These are phyloP conservation scores for Triticum dicoccoides DNA, from an alignment of 176 grass and related monocot species.

Conservation along the genomic window DNA sequence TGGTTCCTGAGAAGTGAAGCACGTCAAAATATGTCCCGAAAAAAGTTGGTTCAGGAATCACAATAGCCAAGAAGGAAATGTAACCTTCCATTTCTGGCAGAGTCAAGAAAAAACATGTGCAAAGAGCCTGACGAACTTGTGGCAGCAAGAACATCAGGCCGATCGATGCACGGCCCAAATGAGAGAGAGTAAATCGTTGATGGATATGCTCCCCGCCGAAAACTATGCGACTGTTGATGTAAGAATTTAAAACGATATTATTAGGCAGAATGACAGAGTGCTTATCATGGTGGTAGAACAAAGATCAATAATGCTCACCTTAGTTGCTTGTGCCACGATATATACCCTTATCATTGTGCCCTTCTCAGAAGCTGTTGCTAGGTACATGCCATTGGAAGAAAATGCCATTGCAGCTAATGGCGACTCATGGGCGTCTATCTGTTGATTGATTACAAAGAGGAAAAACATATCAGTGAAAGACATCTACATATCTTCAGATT, in stretches of 20 bases:
- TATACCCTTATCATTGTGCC: slow-evolving; percentile 92
- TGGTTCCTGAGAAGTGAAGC: slow-evolving; percentile 57
- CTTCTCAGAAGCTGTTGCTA: slow-evolving; percentile 92
- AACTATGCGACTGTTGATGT: slow-evolving; percentile 72
- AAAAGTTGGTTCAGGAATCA: not conserved
- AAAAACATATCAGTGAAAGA: not conserved
- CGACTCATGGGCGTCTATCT: slow-evolving; percentile 94
- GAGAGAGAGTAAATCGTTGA: slow-evolving; percentile 86
- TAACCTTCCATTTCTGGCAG: slow-evolving; percentile 73
- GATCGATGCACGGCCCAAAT: slow-evolving; percentile 65
- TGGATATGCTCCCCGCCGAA: slow-evolving; percentile 88
- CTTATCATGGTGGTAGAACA: not conserved
- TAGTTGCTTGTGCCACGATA: slow-evolving; percentile 78
- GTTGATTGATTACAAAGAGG: slow-evolving; percentile 27
- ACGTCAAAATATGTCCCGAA: slow-evolving; percentile 10
- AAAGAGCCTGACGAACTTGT: slow-evolving; percentile 97
- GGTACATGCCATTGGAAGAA: slow-evolving; percentile 76
- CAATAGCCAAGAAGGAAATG: not conserved
- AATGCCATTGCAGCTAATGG: slow-evolving; percentile 78
- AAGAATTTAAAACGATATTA: not conserved
- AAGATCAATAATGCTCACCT: slow-evolving; percentile 43
- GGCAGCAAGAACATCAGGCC: slow-evolving; percentile 76
- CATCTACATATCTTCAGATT: not conserved
- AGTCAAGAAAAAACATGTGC: slow-evolving; percentile 86
- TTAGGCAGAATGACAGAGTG: slow-evolving; percentile 9